Percentiles rank a stretch among this genome's conserved stretches.
These are phyloP conservation scores for Colletotrichum tofieldiae DNA, from an alignment of 2,329 filamentous ascomycete species.

Conservation along the genomic window DNA sequence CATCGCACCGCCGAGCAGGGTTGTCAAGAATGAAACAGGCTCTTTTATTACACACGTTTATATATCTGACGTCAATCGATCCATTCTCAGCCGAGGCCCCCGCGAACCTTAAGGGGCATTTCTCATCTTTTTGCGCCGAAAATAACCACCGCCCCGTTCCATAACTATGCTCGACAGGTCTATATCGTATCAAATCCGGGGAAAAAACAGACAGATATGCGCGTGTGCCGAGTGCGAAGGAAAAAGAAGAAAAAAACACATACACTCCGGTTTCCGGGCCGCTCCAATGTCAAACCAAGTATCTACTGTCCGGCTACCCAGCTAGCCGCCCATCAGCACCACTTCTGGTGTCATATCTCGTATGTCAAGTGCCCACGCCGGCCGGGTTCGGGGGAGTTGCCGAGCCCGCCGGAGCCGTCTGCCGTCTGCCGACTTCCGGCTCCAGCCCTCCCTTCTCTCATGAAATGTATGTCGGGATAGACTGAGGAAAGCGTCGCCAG, in stretches of 20 bases:
- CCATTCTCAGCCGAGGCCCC: conserved; percentile 3
- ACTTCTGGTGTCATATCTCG: conserved; percentile 18
- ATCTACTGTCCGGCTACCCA: conserved; percentile 14
- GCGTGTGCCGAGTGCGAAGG: background rate
- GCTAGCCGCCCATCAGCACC: background rate
- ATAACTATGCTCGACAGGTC: conserved; percentile 13
- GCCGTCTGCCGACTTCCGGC: background rate
- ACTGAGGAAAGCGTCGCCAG: conserved; percentile 1
- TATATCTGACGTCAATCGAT: background rate
- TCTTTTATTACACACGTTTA: conserved; percentile 30
- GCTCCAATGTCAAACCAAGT: conserved; percentile 13
- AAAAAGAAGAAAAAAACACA: background rate
- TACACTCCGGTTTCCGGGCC: background rate
- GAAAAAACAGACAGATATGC: background rate
- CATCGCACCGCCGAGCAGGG: background rate
- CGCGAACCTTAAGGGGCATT: background rate
- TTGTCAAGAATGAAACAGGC: background rate
- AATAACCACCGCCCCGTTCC: background rate
- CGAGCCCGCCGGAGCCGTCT: too few relatives aligned
- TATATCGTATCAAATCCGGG: conserved; percentile 35
- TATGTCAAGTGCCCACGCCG: conserved; percentile 1
- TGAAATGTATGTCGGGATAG: too few relatives aligned
- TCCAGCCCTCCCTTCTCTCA: background rate
- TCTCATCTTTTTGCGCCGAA: background rate
- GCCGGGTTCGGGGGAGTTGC: background rate